A percentile compares a stretch with the other conserved stretches of the same genome.
Evolutionary conservation across 2,329 filamentous ascomycete genomes (phyloP).

Genomic region (Dothidotthia symphoricarpi): DNA sequence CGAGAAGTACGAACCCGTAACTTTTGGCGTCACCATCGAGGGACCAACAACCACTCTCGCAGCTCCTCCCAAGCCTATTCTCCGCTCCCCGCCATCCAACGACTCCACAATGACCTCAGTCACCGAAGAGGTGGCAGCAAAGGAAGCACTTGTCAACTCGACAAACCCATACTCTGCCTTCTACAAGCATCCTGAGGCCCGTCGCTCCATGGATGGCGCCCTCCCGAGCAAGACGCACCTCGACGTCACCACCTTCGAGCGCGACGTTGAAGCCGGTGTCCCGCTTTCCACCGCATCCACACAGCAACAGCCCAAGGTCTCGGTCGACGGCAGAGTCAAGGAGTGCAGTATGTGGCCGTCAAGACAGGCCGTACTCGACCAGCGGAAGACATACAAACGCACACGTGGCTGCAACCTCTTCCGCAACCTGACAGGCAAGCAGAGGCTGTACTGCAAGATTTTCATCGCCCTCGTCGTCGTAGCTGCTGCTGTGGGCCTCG

Average conservation of each 20-base stretch:
- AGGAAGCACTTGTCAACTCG: constrained; percentile 34
- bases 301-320: constrained; percentile 39
- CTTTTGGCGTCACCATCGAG: constrained; percentile 47
- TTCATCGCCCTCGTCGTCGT: constrained; percentile 47
- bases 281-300: constrained; percentile 42
- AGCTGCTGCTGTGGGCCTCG: constrained; percentile 49
- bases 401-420: constrained; percentile 44
- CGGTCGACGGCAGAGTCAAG: constrained; percentile 45
- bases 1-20: constrained; percentile 36
- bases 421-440: constrained; percentile 44
- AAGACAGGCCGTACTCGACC: constrained; percentile 48
- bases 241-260: constrained; percentile 35
- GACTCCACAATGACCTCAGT: constrained; percentile 34
- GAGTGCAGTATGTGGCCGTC: constrained; percentile 55
- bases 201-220: constrained; percentile 42
- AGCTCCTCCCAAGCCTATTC: constrained; percentile 14
- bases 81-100: constrained; percentile 35
- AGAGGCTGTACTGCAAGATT: constrained; percentile 48
- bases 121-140: constrained; percentile 34
- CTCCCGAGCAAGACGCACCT: constrained; percentile 35
- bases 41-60: constrained; percentile 19
- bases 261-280: constrained; percentile 42
- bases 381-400: constrained; percentile 42
- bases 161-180: constrained; percentile 48
- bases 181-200: constrained; percentile 49